A percentile compares a stretch with the other conserved stretches of the same genome.
Evolutionary conservation across 83 land plant species (phyloP).

Genomic region (Isoetes engelmannii): DNA sequence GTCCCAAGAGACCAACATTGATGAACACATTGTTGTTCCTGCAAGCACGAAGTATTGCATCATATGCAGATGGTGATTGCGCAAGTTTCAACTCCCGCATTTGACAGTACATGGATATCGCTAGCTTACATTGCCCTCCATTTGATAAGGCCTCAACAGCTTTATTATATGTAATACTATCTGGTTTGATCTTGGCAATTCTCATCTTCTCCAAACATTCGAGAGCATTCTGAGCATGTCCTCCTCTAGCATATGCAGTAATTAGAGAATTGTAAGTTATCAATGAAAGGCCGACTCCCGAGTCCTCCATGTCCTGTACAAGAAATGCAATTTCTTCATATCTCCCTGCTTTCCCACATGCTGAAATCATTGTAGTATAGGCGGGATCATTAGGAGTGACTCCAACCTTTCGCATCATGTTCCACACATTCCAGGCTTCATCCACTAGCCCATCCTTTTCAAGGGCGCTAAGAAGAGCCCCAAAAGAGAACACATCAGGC

Average conservation of each 20-base stretch:
- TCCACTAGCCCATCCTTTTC: conserved; percentile 61
- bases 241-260: conserved; percentile 45
- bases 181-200: conserved; percentile 39
- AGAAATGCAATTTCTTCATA: conserved; percentile 39
- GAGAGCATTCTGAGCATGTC: conserved; percentile 49
- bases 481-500: conserved; percentile 60
- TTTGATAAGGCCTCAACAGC: conserved; percentile 22
- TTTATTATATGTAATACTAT: conserved; percentile 46
- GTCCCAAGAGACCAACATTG: conserved; percentile 7
- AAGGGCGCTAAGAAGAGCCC: conserved; percentile 70
- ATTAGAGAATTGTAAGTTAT: conserved; percentile 80
- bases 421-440: conserved; percentile 58
- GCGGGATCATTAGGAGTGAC: conserved; percentile 60
- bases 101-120: conserved; percentile 8
- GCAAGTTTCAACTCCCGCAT: conserved; percentile 19
- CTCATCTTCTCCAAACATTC: conserved; percentile 73
- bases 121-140: conserved; percentile 19
- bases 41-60: conserved; percentile 18
- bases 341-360: conserved; percentile 46
- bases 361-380: conserved; percentile 69
- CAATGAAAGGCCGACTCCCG: conserved; percentile 47
- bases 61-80: conserved; percentile 13
- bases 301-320: conserved; percentile 43
- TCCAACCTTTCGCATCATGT: conserved; percentile 63
- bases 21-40: conserved; percentile 15